Conservation (phyloP, 2,329 filamentous ascomycete species). For the Trichoderma brevicompactum region DNA sequence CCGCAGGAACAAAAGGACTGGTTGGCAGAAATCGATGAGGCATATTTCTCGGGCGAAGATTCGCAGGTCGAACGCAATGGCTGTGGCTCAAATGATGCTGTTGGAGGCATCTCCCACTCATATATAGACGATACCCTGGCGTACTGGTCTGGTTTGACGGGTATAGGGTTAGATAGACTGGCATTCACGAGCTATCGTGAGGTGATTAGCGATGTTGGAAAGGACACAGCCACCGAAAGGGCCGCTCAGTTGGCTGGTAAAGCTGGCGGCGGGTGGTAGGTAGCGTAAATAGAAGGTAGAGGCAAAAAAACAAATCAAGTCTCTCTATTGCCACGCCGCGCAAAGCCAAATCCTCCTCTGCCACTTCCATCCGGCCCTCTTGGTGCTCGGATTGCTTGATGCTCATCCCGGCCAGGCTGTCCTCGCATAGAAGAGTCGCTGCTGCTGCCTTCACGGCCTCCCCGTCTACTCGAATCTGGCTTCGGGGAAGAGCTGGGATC, state of each 20-base stretch:
- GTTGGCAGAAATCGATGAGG: constrained; percentile 81
- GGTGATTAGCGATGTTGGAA: constrained; percentile 94
- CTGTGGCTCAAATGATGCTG: constrained; percentile 39
- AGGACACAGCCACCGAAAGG: constrained; percentile 70
- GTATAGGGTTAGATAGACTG: constrained; percentile 71
- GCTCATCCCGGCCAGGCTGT: constrained; percentile 60
- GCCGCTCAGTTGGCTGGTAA: constrained; percentile 89
- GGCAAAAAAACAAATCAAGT: constrained; percentile 35
- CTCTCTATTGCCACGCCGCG: constrained; percentile 59
- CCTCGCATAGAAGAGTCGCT: constrained; percentile 40
- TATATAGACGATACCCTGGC: constrained; percentile 70
- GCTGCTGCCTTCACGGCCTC: constrained; percentile 11
- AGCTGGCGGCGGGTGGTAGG: constrained; percentile 90
- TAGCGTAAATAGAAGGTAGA: constrained; percentile 31
- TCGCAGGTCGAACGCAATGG: constrained; percentile 42
- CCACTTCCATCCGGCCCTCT: constrained; percentile 78
- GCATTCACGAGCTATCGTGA: constrained; percentile 86
- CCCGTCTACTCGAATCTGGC: constrained; percentile 53
- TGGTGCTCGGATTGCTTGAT: constrained; percentile 73
- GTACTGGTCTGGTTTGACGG: constrained; percentile 76
- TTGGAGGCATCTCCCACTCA: constrained; percentile 68
- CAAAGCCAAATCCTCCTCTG: constrained; percentile 78
- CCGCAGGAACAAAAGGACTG: constrained; percentile 84
- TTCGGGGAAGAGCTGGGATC: constrained; percentile 75
- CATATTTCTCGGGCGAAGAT: constrained; percentile 80